Evolutionary conservation across 73 alveolate genomes (phyloP), one percentile per base, ranked within the genome.

Genomic region (Paraurostyla sp.): DNA sequence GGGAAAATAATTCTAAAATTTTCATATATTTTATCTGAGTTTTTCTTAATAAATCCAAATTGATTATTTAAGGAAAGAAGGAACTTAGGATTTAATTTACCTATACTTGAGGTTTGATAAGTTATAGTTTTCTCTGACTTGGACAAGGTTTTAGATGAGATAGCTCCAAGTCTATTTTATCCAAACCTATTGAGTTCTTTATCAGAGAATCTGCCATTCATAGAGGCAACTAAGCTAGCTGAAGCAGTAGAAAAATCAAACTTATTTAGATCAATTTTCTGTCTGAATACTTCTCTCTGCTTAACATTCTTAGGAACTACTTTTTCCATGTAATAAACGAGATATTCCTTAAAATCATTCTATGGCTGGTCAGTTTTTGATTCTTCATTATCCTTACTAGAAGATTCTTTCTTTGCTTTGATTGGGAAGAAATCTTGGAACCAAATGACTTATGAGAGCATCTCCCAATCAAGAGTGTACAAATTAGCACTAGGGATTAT

Each of bases 381-480:
- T 18, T 65, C 30, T 2, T 62, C 35, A 40, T 52, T 63, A 65
- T n/a, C 40, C 71, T 62, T 68, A 9, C 59, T 25, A 69, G 32
- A 36, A 40, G 18, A 23, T 40, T n/a, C 69, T 18, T 20, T 20
- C 69, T 54, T 35, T 20, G 69, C 69, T 54, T 32, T 76, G 85
- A 80, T 58, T 18, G 43, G 69, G 27, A 94, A 96, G 82, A 97
- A 97, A 76, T 97, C 99, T 56, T 97, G 94, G 88, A 93, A 94
- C 99, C 99, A 97, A 13, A 94, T 87, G 18, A 94, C 94, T 84
- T 97, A 97, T n/a, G 97, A 94, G 91, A 95, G 91, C 68, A 81
- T 56, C 75, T 88, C 92, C 99, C 99, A 97, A 76, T 96, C 99
- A n/a, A 85, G 86, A 42, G 82, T 83, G 9, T 85, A 76, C 63